Conservation (phyloP, 2,329 filamentous ascomycete genomes). For the Pseudopyrenochaeta lycopersici region DNA sequence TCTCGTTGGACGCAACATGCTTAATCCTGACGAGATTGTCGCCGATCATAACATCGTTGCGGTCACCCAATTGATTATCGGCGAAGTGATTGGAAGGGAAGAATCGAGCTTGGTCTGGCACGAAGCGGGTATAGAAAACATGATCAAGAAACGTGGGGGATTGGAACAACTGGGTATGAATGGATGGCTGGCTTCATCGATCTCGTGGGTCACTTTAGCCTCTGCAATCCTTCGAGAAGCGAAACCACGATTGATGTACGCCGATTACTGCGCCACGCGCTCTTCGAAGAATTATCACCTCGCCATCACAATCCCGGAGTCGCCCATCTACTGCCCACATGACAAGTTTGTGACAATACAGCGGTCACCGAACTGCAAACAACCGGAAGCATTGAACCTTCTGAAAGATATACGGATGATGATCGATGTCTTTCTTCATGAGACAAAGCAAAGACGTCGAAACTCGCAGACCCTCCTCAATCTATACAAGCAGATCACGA, state of each 20-base stretch:
- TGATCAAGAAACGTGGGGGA: constrained; percentile 48
- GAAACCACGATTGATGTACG: constrained; percentile 35
- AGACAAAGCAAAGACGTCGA: constrained; percentile 25
- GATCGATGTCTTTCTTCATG: constrained; percentile 40
- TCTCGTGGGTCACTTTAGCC: constrained; percentile 43
- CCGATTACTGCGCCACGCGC: constrained; percentile 28
- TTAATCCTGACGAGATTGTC: constrained; percentile 27
- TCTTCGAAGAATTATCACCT: constrained; percentile 22
- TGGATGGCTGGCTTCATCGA: constrained; percentile 41
- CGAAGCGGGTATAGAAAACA: constrained; percentile 38
- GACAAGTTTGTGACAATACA: constrained; percentile 37
- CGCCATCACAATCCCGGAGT: constrained; percentile 43
- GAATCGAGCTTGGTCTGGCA: constrained; percentile 32
- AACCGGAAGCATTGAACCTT: constrained; percentile 25
- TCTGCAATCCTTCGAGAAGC: constrained; percentile 45
- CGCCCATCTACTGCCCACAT: constrained; percentile 46
- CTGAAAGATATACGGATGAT: constrained; percentile 40
- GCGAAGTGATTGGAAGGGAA: constrained; percentile 42
- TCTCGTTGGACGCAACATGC: constrained; percentile 37
- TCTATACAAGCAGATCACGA: constrained; percentile 31
- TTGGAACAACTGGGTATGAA: constrained; percentile 39
- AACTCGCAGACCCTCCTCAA: constrained; percentile 23
- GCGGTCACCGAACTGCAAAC: constrained; percentile 23
- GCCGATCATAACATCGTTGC: constrained; percentile 49
- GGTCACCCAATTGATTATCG: constrained; percentile 46